Evolutionary conservation across 2,329 filamentous ascomycete species (phyloP).

Genomic region (Penicillium fuscoglaucum): DNA sequence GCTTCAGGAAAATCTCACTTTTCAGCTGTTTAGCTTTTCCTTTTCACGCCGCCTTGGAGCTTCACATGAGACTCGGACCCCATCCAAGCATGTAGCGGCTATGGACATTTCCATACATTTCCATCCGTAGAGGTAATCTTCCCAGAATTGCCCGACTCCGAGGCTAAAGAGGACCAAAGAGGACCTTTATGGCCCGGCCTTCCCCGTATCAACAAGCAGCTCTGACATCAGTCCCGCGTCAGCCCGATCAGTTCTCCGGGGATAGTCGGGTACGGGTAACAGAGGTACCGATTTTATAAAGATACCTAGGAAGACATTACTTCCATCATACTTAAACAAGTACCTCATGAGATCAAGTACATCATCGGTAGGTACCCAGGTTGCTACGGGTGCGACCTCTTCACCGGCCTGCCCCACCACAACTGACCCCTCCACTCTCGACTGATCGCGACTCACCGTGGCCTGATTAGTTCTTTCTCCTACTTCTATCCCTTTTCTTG

Average conservation of each 20-base stretch:
- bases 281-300: conserved; percentile 3
- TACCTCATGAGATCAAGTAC: conserved; percentile 13
- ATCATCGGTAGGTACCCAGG: conserved; percentile 12
- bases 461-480: conserved; percentile 23
- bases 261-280: conserved; percentile 8
- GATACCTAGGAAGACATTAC: background rate
- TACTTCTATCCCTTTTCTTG: conserved; percentile 9
- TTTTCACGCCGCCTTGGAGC: background rate
- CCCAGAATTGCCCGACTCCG: conserved; percentile 30
- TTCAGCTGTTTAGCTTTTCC: background rate
- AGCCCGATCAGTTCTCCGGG: conserved; percentile 40
- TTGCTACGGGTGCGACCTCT: conserved; percentile 17
- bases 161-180: conserved; percentile 23
- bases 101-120: conserved; percentile 24
- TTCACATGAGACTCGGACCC: conserved; percentile 1
- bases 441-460: conserved; percentile 28
- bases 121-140: conserved; percentile 25
- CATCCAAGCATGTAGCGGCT: conserved; percentile 15
- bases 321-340: background rate
- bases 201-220: conserved; percentile 30
- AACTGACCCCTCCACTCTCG: conserved; percentile 24
- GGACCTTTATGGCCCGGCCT: conserved; percentile 19
- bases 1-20: background rate
- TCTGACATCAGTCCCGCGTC: conserved; percentile 46
- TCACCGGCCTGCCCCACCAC: conserved; percentile 30